A percentile compares a stretch with the other conserved stretches of the same genome.
phyloP scores from a whole-genome alignment of 257 asterid genomes.

The Voacanga thouarsii region DNA sequence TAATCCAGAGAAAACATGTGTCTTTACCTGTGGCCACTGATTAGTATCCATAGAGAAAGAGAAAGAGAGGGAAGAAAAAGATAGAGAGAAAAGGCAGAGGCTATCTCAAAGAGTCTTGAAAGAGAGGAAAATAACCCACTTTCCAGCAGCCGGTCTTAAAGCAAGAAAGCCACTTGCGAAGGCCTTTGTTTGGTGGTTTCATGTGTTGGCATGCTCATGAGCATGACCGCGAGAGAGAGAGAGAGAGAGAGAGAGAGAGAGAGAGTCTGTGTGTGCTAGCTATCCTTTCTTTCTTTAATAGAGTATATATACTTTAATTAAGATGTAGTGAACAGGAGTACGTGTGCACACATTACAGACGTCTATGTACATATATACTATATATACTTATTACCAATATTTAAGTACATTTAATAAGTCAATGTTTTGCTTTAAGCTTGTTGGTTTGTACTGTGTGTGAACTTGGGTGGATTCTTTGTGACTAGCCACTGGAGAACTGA shows the following conservation, averaged over 20 bases:
- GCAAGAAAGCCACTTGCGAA: conserved; percentile 52
- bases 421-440: conserved; percentile 7
- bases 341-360: neutral
- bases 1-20: conserved; percentile 33
- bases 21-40: conserved; percentile 98
- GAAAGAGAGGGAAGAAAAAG: conserved; percentile 25
- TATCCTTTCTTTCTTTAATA: conserved; percentile 20
- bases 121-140: conserved; percentile 47
- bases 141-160: conserved; percentile 58
- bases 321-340: neutral
- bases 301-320: neutral
- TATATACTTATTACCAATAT: neutral
- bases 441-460: conserved; percentile 1
- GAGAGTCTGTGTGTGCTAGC: neutral
- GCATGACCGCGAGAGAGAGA: conserved; percentile 13
- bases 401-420: neutral
- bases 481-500: neutral
- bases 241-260: conserved; percentile 28
- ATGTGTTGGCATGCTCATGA: conserved; percentile 33
- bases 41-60: conserved; percentile 70
- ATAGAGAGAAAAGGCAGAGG: conserved; percentile 19
- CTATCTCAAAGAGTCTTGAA: conserved; percentile 19
- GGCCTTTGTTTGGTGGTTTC: conserved; percentile 56
- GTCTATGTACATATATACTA: neutral
- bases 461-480: conserved; percentile 16